Base-by-base conservation (phyloP, 225 moss, liverwort and hornwort genomes). In the Lunularia cruciata region DNA sequence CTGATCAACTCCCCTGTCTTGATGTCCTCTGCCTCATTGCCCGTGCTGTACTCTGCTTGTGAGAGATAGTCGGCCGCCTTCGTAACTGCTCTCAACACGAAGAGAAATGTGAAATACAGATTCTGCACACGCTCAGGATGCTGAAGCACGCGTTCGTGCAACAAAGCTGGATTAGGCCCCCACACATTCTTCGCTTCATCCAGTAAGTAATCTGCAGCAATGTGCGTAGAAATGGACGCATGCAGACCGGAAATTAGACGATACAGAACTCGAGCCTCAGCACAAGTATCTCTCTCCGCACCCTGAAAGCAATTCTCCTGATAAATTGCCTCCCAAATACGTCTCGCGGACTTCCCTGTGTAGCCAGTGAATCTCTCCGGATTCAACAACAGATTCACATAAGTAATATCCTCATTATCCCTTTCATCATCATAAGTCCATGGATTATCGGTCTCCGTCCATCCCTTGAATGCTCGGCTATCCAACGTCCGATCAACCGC, bases 301-400 rank as follows among this genome's bases (percentile, higher is more conserved):
- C 89, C 89, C 70, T 78, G 80, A 42, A 98, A 91, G 74, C 98
- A 98, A 51, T 81, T 87, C 73, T 98, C 84, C 33, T 75, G 82
- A 57, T 98, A 91, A 23, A 93, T 87, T 3, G 98, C 93, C 26
- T 98, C 91, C 98, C 98, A 98, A 64, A 98, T 89, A 46, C 93
- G 79, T 23, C 84, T 85, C 42, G 93, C 80, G 8, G 98, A 91
- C 55, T 77, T 76, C 22, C 98, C 98, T 53, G 77, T 83, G 43
- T 93, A 98, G 0, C 98, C 98, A 3, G 98, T 98, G 38, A 79
- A 98, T 74, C 84, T 78, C 69, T 98, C 91, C 5, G 78, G 84
- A 63, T 98, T 93, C 77, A 93, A 76, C 7, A 91, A 79, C 72
- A 98, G 56, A 69, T 93, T 98, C 18, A 98, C 98, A 20, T 98